Conservation (phyloP, 1,284 basidiomycete species). For the Fomitopsis palustris region DNA sequence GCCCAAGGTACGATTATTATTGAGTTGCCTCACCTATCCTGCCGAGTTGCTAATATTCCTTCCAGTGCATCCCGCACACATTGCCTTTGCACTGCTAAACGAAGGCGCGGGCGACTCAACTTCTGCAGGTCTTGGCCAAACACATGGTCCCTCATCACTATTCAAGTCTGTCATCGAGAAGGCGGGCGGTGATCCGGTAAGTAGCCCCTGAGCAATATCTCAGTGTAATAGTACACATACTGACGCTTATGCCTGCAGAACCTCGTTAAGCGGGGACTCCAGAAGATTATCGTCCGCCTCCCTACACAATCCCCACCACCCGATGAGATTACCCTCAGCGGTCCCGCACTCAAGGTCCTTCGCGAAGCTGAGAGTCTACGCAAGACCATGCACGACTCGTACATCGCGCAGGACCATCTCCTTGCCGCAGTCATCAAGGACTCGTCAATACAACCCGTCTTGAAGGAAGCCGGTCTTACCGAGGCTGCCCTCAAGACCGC, state of each 20-base stretch:
- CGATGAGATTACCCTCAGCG: slow-evolving; percentile 69
- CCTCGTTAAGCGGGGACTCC: slow-evolving; percentile 56
- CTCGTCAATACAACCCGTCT: slow-evolving; percentile 52
- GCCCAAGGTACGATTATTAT: slow-evolving; percentile 58
- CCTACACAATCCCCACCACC: slow-evolving; percentile 86
- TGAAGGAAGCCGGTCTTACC: slow-evolving; percentile 77
- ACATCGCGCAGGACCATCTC: slow-evolving; percentile 86
- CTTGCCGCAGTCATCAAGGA: slow-evolving; percentile 77
- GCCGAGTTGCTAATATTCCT: slow-evolving; percentile 4
- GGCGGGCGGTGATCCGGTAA: slow-evolving; percentile 75
- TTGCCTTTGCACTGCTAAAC: slow-evolving; percentile 75
- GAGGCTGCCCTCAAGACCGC: slow-evolving; percentile 76
- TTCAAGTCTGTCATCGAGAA: slow-evolving; percentile 74
- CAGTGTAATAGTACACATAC: too few relatives aligned
- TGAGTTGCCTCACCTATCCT: not conserved
- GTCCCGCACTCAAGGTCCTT: slow-evolving; percentile 64
- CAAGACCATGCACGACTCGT: slow-evolving; percentile 90
- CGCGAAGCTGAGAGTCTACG: slow-evolving; percentile 79
- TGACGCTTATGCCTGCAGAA: slow-evolving; percentile 41
- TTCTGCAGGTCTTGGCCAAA: slow-evolving; percentile 28
- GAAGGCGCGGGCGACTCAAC: slow-evolving; percentile 40
- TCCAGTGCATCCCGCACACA: slow-evolving; percentile 70
- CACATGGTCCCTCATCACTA: slow-evolving; percentile 40
- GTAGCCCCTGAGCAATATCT: too few relatives aligned
- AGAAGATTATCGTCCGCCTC: slow-evolving; percentile 70